These are phyloP conservation scores for Aspergillus egyptiacus DNA, from an alignment of 495 filamentous ascomycete genomes.

Conservation along the genomic window DNA sequence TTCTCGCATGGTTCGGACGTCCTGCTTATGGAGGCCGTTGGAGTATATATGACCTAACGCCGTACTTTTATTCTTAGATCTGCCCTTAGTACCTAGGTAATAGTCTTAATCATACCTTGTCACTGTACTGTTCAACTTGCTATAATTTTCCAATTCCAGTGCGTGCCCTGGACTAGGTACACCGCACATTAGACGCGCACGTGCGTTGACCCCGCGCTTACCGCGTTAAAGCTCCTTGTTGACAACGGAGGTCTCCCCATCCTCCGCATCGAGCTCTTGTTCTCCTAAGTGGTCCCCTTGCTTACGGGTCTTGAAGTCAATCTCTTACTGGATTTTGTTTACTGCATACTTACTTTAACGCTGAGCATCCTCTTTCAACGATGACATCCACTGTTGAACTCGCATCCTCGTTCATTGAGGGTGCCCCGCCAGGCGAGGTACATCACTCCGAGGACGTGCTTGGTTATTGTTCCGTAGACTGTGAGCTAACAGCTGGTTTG, in stretches of 20 bases:
- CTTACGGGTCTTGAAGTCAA: not conserved
- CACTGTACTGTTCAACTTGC: no score
- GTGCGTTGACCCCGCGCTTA: conserved; percentile 17
- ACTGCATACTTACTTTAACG: not conserved
- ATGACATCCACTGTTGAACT: conserved; percentile 53
- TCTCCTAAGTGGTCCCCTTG: not conserved
- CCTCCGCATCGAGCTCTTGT: not conserved
- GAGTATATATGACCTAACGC: no score
- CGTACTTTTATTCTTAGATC: no score
- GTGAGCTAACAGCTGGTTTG: not conserved
- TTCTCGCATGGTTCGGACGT: no score
- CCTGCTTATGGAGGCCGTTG: no score
- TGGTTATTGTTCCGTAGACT: not conserved
- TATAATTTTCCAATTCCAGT: no score
- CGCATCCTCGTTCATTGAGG: conserved; percentile 83
- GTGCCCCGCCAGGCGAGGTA: conserved; percentile 97
- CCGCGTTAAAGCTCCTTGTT: conserved; percentile 20
- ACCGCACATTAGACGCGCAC: not conserved
- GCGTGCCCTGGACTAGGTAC: no score
- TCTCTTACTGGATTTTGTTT: not conserved
- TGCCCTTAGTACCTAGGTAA: no score
- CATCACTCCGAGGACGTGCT: conserved; percentile 14
- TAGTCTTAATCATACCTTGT: no score
- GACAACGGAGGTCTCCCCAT: conserved; percentile 16
- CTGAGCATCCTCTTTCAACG: conserved; percentile 1